These are phyloP conservation scores for Coemansia furcata DNA, from an alignment of 192 early-diverging fungal species.

Conservation along the genomic window DNA sequence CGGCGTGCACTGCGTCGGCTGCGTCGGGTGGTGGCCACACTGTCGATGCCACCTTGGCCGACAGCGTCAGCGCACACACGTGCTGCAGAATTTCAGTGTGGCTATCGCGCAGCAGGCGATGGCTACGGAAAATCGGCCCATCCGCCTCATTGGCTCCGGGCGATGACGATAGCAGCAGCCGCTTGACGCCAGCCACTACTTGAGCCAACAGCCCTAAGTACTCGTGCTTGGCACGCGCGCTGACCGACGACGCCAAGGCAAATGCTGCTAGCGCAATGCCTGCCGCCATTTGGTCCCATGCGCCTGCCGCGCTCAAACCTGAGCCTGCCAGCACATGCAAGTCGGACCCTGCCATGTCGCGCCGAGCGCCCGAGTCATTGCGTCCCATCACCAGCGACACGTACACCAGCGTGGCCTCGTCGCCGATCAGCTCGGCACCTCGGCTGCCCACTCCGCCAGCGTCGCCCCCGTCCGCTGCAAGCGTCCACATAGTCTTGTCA, in stretches of 20 bases:
- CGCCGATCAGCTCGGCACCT: conserved; percentile 46
- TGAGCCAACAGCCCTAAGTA: conserved; percentile 58
- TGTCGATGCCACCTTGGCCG: conserved; percentile 77
- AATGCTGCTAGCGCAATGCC: conserved; percentile 56
- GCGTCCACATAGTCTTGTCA: conserved; percentile 60
- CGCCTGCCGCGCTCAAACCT: conserved; percentile 22
- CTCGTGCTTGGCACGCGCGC: conserved; percentile 53
- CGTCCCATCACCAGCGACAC: conserved; percentile 37
- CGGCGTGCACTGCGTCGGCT: conserved; percentile 67
- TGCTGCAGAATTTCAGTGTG: conserved; percentile 79
- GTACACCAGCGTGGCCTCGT: conserved; percentile 42
- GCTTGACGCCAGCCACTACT: conserved; percentile 76
- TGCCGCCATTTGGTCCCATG: conserved; percentile 56
- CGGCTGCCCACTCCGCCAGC: conserved; percentile 16
- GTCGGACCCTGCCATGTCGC: background rate
- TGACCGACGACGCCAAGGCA: conserved; percentile 54
- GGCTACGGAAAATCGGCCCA: conserved; percentile 60
- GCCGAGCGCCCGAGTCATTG: background rate
- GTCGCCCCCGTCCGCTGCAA: conserved; percentile 44
- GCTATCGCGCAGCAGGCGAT: conserved; percentile 62
- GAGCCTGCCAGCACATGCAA: background rate
- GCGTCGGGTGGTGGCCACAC: conserved; percentile 91
- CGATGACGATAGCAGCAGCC: conserved; percentile 77
- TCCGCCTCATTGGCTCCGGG: conserved; percentile 62
- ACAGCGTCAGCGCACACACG: conserved; percentile 79